phyloP scores from a whole-genome alignment of 1,139 yeast genomes.

The Kluyveromyces sp. region DNA sequence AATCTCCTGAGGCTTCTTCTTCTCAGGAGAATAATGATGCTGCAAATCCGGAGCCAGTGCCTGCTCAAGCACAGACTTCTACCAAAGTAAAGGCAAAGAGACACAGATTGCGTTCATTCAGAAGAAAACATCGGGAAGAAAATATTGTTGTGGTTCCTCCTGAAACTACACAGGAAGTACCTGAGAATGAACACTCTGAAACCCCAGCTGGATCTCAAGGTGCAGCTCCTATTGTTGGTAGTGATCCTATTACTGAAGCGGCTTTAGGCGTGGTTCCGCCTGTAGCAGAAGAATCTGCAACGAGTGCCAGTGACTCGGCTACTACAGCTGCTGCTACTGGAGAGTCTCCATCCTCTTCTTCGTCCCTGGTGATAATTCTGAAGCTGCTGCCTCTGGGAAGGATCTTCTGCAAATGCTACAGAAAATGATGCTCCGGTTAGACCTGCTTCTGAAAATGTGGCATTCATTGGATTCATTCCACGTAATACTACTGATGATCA shows the following conservation, averaged over 20 bases:
- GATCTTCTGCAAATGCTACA: background rate
- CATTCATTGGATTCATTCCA: slow-evolving; percentile 45
- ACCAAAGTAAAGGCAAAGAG: background rate
- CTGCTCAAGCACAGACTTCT: background rate
- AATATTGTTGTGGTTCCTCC: no score
- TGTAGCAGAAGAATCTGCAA: no score
- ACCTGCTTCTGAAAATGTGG: slow-evolving; percentile 38
- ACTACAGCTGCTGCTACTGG: no score
- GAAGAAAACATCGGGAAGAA: background rate
- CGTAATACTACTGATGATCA: slow-evolving; percentile 36
- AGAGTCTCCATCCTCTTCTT: no score
- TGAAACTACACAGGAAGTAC: no score
- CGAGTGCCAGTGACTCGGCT: no score
- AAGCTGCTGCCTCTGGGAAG: background rate
- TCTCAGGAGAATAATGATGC: background rate
- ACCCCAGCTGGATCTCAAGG: background rate
- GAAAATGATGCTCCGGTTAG: background rate
- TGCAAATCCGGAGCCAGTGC: background rate
- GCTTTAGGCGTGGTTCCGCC: background rate
- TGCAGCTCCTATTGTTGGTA: background rate
- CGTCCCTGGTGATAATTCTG: background rate
- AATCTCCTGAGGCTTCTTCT: background rate
- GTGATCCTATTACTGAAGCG: background rate
- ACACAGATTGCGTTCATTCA: background rate
- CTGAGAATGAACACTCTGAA: no score